Evolutionary conservation across 805 yeast species (phyloP), one percentile per base, ranked within the genome.

Genomic region (Brettanomyces sp.): DNA sequence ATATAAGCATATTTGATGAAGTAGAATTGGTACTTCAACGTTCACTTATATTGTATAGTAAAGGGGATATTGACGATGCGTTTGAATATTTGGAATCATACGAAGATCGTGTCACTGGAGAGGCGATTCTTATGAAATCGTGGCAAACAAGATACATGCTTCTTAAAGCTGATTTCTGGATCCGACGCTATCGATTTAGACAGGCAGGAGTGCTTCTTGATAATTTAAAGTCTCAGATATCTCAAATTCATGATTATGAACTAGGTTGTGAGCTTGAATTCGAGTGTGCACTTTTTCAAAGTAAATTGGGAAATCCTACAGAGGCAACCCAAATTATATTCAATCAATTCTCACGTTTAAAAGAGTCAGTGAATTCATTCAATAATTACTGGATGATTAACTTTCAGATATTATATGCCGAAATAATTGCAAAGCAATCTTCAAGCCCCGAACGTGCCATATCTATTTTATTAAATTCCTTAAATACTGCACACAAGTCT

Each of bases 331-430:
- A 49, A 5, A 46, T 59, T 8, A 45, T 56, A 8, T 51, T 58
- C n/a, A 41, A 51, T 44, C 52, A 49, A 38, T 14, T 62, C 34
- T n/a, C 52, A 11, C 41, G 46, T 2, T 49, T 62, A 49, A 52
- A 55, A 43, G 51, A 49, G 41, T 45, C 47, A 13, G 55, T 56
- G 34, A 48, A 62, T 3, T 48, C 52, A 6, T 54, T 57, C 32
- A 73, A 75, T 51, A 63, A 67, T 32, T 66, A 63, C 42, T 72
- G 76, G 68, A 65, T 66, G 35, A 60, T 78, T 22, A 68, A 67
- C 53, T 69, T 74, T 46, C 75, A 70, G 41, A 52, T 79, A 9
- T 53, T 79, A 43, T 73, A 75, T 52, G 70, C 77, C 39, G 54
- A 63, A 12, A 65, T 77, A 1, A 60, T 78, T 47, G 52, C 71